These are phyloP conservation scores for Pleurotus ostreatus DNA, from an alignment of 768 basidiomycete species.

Conservation along the genomic window DNA sequence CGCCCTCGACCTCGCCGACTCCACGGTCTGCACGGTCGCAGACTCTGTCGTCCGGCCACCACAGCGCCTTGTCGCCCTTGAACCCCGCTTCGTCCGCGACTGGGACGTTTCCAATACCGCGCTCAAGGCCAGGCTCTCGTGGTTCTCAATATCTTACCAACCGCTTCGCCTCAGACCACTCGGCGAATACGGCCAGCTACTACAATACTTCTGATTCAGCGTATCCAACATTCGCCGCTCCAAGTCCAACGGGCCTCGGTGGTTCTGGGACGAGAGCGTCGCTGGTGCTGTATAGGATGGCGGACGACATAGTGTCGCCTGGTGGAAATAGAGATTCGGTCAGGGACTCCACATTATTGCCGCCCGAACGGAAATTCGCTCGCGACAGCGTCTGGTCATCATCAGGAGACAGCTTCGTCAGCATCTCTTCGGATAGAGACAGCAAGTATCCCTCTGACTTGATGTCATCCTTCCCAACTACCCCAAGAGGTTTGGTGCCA, in stretches of 20 bases:
- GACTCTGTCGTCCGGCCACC: constrained; percentile 21
- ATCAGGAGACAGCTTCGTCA: constrained; percentile 39
- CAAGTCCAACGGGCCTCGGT: constrained; percentile 16
- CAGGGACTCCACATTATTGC: constrained; percentile 13
- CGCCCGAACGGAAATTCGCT: constrained; percentile 13
- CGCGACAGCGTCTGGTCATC: constrained; percentile 28
- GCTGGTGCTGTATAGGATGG: constrained; percentile 67
- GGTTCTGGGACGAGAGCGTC: constrained; percentile 32
- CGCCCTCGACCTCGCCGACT: constrained; percentile 23
- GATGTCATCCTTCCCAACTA: constrained; percentile 6
- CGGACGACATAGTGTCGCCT: constrained; percentile 31
- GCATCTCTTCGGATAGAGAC: constrained; percentile 42
- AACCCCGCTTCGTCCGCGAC: constrained; percentile 35
- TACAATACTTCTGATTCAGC: neutral
- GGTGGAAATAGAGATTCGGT: constrained; percentile 26
- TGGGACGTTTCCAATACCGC: constrained; percentile 16
- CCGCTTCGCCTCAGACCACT: constrained; percentile 40
- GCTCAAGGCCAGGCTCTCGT: constrained; percentile 35
- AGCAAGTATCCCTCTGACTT: constrained; percentile 60
- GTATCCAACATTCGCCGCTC: neutral
- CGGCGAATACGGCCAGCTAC: constrained; percentile 11
- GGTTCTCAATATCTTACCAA: constrained; percentile 33
- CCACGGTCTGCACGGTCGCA: constrained; percentile 12
- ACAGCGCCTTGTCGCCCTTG: constrained; percentile 49
- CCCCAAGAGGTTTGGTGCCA: constrained; percentile 45